A percentile compares a stretch with the other conserved stretches of the same genome.
These are phyloP conservation scores for Trichoderma guizhouense DNA, from an alignment of 2,329 filamentous ascomycete genomes.

Conservation along the genomic window DNA sequence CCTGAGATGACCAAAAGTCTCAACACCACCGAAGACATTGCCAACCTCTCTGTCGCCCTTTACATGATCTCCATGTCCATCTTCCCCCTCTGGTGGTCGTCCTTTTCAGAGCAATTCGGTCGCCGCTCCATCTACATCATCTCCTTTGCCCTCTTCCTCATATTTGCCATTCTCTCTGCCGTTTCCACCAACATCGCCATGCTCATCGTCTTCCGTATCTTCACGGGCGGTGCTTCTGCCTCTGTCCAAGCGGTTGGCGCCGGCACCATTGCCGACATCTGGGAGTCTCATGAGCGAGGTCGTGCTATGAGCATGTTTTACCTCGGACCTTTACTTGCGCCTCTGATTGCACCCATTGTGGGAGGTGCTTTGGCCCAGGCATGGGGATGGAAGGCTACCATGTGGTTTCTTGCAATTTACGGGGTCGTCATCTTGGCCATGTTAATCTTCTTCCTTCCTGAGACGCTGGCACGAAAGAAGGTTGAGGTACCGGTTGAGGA, in stretches of 20 bases:
- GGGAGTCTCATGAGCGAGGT: constrained; percentile 69
- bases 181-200: constrained; percentile 67
- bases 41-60: constrained; percentile 72
- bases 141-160: constrained; percentile 68
- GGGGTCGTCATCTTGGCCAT: constrained; percentile 56
- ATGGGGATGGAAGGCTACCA: constrained; percentile 71
- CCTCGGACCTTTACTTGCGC: constrained; percentile 71
- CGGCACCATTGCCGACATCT: constrained; percentile 79
- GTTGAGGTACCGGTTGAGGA: constrained; percentile 17
- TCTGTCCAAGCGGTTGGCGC: constrained; percentile 81
- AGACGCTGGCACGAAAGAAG: constrained; percentile 52
- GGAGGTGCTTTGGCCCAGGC: constrained; percentile 67
- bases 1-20: constrained; percentile 61
- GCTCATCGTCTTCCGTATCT: constrained; percentile 72
- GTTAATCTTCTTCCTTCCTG: constrained; percentile 60
- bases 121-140: constrained; percentile 74
- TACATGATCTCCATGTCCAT: constrained; percentile 84
- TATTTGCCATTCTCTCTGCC: constrained; percentile 69
- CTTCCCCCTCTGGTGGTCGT: constrained; percentile 84
- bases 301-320: constrained; percentile 82
- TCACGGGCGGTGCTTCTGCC: constrained; percentile 72
- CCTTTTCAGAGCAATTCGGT: constrained; percentile 70
- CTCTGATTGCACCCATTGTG: constrained; percentile 71
- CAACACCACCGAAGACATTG: constrained; percentile 59
- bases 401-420: constrained; percentile 74